Conservation (phyloP, 1,284 basidiomycete species). For the Sphaerobolus stellatus region DNA sequence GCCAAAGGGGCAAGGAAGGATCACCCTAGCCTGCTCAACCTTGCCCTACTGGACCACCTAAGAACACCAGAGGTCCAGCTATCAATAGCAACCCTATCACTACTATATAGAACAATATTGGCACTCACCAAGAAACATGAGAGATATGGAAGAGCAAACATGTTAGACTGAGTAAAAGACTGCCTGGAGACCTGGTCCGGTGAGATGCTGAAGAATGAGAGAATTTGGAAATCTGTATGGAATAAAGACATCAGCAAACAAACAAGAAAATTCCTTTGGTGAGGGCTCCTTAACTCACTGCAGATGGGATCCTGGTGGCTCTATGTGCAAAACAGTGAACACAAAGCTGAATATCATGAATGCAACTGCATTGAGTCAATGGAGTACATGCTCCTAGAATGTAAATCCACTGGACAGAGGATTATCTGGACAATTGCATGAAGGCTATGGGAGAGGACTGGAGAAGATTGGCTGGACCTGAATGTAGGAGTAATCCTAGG, state of each 20-base stretch:
- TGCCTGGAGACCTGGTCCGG: background rate
- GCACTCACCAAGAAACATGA: background rate
- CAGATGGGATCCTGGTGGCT: slow-evolving; percentile 4
- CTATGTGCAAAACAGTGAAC: slow-evolving; percentile 11
- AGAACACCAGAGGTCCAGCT: background rate
- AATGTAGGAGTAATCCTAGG: slow-evolving; percentile 2
- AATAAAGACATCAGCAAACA: slow-evolving; percentile 3
- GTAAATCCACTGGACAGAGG: slow-evolving; percentile 9
- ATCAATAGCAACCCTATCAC: background rate
- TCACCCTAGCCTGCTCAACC: background rate
- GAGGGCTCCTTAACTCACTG: slow-evolving; percentile 1
- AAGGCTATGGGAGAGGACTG: background rate
- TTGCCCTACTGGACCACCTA: background rate
- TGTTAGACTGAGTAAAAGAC: background rate
- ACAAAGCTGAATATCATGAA: slow-evolving; percentile 11
- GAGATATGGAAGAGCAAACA: background rate
- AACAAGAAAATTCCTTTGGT: slow-evolving; percentile 6
- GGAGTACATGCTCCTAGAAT: slow-evolving; percentile 23
- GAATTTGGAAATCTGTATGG: background rate
- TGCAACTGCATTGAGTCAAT: slow-evolving; percentile 18
- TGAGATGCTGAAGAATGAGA: background rate
- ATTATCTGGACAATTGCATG: slow-evolving; percentile 17
- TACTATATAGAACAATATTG: background rate
- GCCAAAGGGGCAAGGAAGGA: background rate
- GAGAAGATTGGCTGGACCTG: background rate